Evolutionary conservation across 2,329 filamentous ascomycete genomes (phyloP), one percentile per base, ranked within the genome.

Genomic region (Microsporum audouinii): DNA sequence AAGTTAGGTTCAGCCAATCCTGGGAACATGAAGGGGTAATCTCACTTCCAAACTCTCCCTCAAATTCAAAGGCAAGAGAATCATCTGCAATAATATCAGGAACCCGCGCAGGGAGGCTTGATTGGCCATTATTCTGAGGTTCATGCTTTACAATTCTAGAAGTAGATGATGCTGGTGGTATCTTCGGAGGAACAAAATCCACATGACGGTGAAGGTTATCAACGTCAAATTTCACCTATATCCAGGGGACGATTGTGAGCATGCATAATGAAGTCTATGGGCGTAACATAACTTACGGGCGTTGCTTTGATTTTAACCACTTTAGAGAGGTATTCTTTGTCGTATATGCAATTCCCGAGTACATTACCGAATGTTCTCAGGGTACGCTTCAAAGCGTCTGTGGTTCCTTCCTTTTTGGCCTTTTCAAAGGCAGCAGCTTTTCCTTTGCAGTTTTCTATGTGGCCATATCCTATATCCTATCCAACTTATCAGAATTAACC

Each of bases 381-480:
- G 1, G 94, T 85, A 66, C 94, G 83, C 76, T 99, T 99, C 71
- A 99, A 72, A 1, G 86, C 94, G 75, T 99, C 94, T 7, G 95
- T 97, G 2, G 91, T 95, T 5, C 90, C 95, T 77, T 97, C 91
- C 73, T 99, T 99, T 78, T 97, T 99, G 0, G 94, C 91, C 76
- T 99, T 99, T 73, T 99, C 94, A 69, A 97, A 99, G 0, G 92
- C 94, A 58, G 89, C 88, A 2, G 91, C 92, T 76, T 99, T 99
- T 61, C 89, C 88, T 75, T 92, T 95, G 73, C 87, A 90, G 70
- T 99, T 99, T 73, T 97, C 92, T 67, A 95, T 95, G 66, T 94
- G 89, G 5, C 94, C 94, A 70, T 99, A 99, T 33, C 94, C 94
- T 64, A 97, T 88, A 71, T 99, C 94, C 81, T 84, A 61, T 6